Evolutionary conservation across 164 flowering plant genomes (phyloP).

Genomic region (Stephania yunnanensis): DNA sequence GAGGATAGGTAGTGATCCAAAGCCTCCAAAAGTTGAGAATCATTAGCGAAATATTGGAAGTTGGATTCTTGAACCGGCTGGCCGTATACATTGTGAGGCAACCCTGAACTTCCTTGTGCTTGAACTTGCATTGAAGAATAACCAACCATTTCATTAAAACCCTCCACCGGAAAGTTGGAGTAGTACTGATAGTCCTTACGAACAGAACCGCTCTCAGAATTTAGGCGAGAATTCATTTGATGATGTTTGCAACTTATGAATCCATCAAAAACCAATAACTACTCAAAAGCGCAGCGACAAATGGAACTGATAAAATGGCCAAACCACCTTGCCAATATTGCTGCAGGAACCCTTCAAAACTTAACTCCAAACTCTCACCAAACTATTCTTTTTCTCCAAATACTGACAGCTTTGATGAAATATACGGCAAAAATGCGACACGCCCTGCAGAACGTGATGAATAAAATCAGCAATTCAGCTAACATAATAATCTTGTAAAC

Average conservation of each 20-base stretch:
- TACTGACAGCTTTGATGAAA: not conserved
- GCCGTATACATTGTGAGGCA: conserved; percentile 16
- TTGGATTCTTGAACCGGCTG: conserved; percentile 28
- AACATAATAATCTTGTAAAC: not conserved
- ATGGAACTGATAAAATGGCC: not conserved
- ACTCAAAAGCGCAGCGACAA: not conserved
- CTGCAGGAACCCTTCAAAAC: not conserved
- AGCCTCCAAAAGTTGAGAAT: conserved; percentile 17
- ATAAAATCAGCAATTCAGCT: not conserved
- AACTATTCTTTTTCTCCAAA: not conserved
- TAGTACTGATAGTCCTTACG: conserved; percentile 12
- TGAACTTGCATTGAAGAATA: conserved; percentile 31
- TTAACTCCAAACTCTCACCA: not conserved
- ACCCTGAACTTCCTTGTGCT: conserved; percentile 18
- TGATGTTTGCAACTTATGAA: not conserved
- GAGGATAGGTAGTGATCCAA: conserved; percentile 23
- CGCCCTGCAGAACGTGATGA: conserved; percentile 1
- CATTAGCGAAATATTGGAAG: conserved; percentile 23
- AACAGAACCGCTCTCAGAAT: conserved; percentile 3
- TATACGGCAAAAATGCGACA: not conserved
- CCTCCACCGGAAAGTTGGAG: conserved; percentile 10
- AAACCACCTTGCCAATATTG: not conserved
- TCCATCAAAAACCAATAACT: not conserved
- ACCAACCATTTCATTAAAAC: conserved; percentile 4
- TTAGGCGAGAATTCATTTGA: conserved; percentile 15